Evolutionary conservation across 108 stramenopile genomes (phyloP).

Genomic region (Mediolabrus comicus): DNA sequence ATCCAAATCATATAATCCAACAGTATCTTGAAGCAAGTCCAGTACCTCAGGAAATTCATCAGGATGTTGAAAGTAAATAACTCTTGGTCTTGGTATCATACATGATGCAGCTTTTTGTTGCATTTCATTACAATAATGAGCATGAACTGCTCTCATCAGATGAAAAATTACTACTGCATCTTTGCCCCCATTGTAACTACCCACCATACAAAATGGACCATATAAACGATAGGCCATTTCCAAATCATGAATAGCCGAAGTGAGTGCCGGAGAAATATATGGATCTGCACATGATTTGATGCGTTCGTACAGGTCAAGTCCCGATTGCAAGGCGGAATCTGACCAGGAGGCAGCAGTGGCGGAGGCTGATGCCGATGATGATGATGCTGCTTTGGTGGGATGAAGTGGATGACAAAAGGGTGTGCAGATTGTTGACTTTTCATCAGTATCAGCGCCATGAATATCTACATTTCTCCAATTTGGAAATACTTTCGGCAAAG

Average conservation of each 20-base stretch:
- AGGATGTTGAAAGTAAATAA: constrained; percentile 78
- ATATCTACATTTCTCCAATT: constrained; percentile 3
- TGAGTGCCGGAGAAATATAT: constrained; percentile 48
- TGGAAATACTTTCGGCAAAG: background rate
- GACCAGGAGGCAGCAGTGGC: constrained; percentile 57
- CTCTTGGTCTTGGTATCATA: constrained; percentile 59
- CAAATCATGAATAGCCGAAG: constrained; percentile 64
- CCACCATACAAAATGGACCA: constrained; percentile 70
- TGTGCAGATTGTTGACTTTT: background rate
- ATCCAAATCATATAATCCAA: constrained; percentile 81
- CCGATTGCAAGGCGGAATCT: constrained; percentile 51
- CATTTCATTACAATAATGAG: constrained; percentile 51
- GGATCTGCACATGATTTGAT: constrained; percentile 59
- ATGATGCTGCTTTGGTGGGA: background rate
- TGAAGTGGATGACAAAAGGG: constrained; percentile 25
- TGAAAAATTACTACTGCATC: constrained; percentile 97
- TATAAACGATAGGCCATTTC: constrained; percentile 84
- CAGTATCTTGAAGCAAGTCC: constrained; percentile 60
- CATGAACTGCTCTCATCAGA: constrained; percentile 89
- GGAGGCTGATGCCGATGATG: background rate
- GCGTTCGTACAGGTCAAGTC: constrained; percentile 60
- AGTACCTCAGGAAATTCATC: constrained; percentile 83
- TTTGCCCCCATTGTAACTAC: constrained; percentile 98
- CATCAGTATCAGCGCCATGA: background rate
- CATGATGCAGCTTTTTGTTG: constrained; percentile 8